These are phyloP conservation scores for Protomyces pachydermus DNA, from an alignment of 1,139 yeast genomes.

Conservation along the genomic window DNA sequence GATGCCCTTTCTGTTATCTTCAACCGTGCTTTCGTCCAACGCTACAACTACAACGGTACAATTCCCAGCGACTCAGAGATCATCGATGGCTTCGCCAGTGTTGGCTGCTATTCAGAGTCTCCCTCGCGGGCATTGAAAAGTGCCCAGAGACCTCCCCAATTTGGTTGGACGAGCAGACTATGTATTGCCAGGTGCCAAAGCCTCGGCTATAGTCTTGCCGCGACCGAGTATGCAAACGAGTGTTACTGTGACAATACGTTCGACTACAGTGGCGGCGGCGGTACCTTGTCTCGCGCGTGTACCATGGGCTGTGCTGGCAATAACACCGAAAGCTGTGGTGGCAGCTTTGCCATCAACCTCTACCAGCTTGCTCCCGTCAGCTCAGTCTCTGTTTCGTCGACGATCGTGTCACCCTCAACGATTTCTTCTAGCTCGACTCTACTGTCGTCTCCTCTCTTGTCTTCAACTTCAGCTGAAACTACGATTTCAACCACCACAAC, in stretches of 20 bases:
- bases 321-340: slow-evolving; percentile 3
- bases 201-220: neutral
- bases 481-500: neutral
- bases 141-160: neutral
- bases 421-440: neutral
- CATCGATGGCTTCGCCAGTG: neutral
- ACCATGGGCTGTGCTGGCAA: slow-evolving; percentile 7
- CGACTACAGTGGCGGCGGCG: neutral
- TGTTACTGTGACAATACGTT: slow-evolving; percentile 1
- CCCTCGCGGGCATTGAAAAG: neutral
- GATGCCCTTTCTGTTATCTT: slow-evolving; percentile 3
- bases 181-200: neutral
- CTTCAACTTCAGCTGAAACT: neutral
- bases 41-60: neutral
- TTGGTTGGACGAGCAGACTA: neutral
- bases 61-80: neutral
- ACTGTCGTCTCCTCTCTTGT: too few relatives aligned
- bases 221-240: neutral
- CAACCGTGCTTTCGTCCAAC: neutral
- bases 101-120: neutral
- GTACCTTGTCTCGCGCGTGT: neutral
- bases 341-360: neutral
- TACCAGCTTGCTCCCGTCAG: neutral
- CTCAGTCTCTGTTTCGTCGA: neutral
- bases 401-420: neutral